These are phyloP conservation scores for Trichaptum fuscoviolaceum DNA, from an alignment of 768 basidiomycete genomes.

Conservation along the genomic window DNA sequence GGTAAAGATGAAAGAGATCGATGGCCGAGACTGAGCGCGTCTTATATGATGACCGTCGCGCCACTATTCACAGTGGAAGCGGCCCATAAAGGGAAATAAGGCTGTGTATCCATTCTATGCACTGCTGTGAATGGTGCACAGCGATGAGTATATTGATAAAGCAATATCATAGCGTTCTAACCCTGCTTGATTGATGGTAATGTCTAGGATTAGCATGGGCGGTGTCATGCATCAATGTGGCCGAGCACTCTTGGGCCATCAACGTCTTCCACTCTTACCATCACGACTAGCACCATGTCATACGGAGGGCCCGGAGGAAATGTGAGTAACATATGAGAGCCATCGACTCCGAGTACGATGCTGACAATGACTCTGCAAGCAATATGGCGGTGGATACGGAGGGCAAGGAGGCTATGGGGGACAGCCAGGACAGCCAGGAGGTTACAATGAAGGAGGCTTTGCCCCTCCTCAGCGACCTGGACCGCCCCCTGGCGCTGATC, in stretches of 20 bases:
- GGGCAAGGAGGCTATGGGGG: slow-evolving; percentile 21
- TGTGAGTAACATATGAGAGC: slow-evolving; percentile 8
- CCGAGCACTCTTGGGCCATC: not conserved
- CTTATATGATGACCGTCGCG: not conserved
- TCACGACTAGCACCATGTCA: slow-evolving; percentile 27
- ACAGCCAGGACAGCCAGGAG: slow-evolving; percentile 22
- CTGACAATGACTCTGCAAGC: slow-evolving; percentile 5
- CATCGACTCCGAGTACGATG: slow-evolving; percentile 9
- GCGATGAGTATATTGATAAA: not conserved
- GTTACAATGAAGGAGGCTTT: slow-evolving; percentile 26
- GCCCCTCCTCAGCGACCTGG: slow-evolving; percentile 25
- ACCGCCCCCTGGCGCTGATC: slow-evolving; percentile 66
- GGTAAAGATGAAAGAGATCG: not conserved
- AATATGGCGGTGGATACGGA: slow-evolving; percentile 30
- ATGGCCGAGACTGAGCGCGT: not conserved
- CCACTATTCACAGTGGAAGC: not conserved
- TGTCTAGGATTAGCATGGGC: not conserved
- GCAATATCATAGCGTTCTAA: not conserved
- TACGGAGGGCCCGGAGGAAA: slow-evolving; percentile 23
- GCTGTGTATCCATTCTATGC: not conserved
- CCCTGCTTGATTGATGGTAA: not conserved
- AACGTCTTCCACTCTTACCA: not conserved
- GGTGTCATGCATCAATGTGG: not conserved
- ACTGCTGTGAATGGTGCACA: not conserved
- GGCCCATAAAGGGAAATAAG: not conserved